A percentile compares a stretch with the other conserved stretches of the same genome.
phyloP scores from a whole-genome alignment of 768 basidiomycete genomes.

The Lepiota venenata region DNA sequence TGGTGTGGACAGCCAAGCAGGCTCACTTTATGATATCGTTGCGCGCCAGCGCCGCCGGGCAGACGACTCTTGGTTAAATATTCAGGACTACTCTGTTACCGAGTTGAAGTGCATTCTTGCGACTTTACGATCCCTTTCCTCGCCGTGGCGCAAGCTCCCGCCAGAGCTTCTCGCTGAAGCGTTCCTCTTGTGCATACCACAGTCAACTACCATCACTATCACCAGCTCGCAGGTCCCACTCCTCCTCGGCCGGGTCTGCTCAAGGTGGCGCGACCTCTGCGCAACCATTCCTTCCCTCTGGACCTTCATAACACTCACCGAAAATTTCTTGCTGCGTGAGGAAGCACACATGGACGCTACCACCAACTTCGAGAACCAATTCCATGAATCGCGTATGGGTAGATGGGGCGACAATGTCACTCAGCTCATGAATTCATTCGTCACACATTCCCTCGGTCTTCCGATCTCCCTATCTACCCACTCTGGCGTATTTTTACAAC shows the following conservation, averaged over 20 bases:
- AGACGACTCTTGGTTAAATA: background rate
- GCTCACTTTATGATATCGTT: background rate
- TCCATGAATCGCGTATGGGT: background rate
- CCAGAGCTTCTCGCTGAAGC: conserved; percentile 7
- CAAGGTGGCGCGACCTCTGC: conserved; percentile 2
- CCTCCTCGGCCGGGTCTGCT: conserved; percentile 6
- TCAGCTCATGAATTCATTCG: background rate
- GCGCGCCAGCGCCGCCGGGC: background rate
- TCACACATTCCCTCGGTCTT: background rate
- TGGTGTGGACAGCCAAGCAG: background rate
- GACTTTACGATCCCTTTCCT: conserved; percentile 9
- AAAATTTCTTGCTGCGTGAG: conserved; percentile 1
- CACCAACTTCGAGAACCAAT: background rate
- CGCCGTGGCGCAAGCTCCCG: conserved; percentile 8
- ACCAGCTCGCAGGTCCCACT: background rate
- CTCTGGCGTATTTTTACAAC: background rate
- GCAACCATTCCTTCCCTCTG: conserved; percentile 2
- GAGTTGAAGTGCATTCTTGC: conserved; percentile 6
- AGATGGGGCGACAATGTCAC: background rate
- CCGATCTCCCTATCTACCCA: conserved; percentile 7
- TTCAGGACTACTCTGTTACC: background rate
- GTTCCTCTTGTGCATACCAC: conserved; percentile 3
- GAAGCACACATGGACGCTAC: background rate
- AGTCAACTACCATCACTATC: background rate
- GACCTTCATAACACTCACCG: conserved; percentile 6